These are phyloP conservation scores for Alternaria consortialis DNA, from an alignment of 2,329 filamentous ascomycete species.

Conservation along the genomic window DNA sequence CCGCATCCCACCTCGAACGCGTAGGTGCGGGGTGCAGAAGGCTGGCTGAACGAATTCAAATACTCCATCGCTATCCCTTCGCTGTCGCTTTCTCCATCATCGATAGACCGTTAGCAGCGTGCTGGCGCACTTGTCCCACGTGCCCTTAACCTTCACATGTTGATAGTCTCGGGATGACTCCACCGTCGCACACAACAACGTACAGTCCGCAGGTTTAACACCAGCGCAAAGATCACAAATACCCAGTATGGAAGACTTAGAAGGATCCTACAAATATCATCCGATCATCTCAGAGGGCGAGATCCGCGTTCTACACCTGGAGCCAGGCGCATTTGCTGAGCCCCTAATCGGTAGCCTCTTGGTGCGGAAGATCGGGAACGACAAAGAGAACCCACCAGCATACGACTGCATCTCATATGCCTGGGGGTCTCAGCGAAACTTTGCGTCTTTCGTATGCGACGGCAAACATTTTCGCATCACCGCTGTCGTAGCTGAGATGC, in stretches of 20 bases:
- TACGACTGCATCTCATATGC: neutral
- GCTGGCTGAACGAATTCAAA: too few species aligned
- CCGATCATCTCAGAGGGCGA: accelerated
- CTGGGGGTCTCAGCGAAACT: neutral
- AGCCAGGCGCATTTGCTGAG: neutral
- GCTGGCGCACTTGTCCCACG: neutral
- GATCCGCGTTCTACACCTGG: neutral
- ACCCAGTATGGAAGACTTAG: neutral
- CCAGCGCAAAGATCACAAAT: neutral
- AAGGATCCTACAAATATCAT: accelerated
- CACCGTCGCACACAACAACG: neutral
- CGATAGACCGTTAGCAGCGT: too few species aligned
- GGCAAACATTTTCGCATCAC: accelerated
- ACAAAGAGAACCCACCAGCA: accelerated
- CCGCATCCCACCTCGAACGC: neutral
- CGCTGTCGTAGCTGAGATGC: accelerated
- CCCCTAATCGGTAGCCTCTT: neutral
- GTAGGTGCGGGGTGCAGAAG: neutral
- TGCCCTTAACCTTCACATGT: neutral
- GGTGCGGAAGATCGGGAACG: neutral
- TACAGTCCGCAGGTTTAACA: neutral
- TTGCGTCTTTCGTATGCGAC: accelerated
- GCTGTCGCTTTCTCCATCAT: too few species aligned
- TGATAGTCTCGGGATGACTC: neutral
- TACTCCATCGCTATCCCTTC: too few species aligned